Evolutionary conservation across 352 stramenopile genomes (phyloP), one percentile per base, ranked within the genome.

Genomic region (Pythium rhizo-oryzae): DNA sequence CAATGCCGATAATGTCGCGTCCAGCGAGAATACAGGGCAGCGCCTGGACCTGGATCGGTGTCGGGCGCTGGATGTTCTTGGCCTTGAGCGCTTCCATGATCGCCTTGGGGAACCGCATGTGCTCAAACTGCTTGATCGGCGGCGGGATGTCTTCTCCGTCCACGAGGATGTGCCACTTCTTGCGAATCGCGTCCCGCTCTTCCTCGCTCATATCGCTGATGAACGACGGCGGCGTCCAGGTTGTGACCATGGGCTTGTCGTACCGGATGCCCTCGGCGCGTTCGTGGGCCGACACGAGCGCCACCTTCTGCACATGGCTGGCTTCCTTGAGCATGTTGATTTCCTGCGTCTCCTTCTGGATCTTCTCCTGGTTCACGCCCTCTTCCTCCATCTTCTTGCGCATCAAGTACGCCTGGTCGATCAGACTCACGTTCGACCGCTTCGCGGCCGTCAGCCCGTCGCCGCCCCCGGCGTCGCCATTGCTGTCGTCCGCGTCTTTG

Each of bases 41-140:
- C 47, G 97, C 98, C 71, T 99, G 98, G 69, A 99, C 97, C 83
- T 99, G 98, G 78, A 99, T 99, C 1, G 98, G 97, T 39, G 98
- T 99, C 3, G 98, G 98, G 7, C 93, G 80, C 60, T 93, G 82
- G 63, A 99, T 99, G 72, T 98, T 98, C 78, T 99, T 99, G 23
- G 85, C 85, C 51, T 93, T 82, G 18, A 99, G 85, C 28, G 88
- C 88, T 1, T 92, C 79, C 44, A 99, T 70, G 67, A 99, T 97
- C 35, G 94, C 86, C 13, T 72, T 67, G 3, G 97, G 97, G 67
- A 99, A 98, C 53, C 96, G 97, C 97, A 99, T 99, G 70, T 98
- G 92, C 62, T 89, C 79, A 78, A 99, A 99, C 24, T 89, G 96
- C 75, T 98, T 99, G 75, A 99, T 98, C 3, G 97, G 97, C 62